Evolutionary conservation across 371 early-diverging fungal species (phyloP).

Genomic region (Cokeromyces recurvatus): DNA sequence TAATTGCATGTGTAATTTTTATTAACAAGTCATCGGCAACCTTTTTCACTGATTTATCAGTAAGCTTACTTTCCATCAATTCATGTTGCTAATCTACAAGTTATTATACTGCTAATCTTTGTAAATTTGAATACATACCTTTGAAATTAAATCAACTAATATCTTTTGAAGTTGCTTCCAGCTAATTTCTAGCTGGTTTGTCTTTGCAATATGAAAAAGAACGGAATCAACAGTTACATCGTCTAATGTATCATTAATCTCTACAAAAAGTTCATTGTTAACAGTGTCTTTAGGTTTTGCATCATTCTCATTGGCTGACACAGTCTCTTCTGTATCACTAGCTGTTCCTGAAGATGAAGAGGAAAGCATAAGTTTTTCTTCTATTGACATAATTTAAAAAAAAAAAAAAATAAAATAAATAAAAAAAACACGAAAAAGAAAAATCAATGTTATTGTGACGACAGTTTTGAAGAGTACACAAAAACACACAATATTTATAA

Average conservation of each 20-base stretch:
- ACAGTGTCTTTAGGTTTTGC: no score
- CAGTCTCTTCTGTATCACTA: no score
- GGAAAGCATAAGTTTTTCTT: no score
- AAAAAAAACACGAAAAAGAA: no score
- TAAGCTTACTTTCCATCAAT: constrained; percentile 18
- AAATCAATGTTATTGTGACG: no score
- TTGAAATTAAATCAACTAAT: neutral
- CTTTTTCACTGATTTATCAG: constrained; percentile 6
- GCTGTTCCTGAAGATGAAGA: no score
- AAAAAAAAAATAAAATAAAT: no score
- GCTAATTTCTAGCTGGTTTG: constrained; percentile 12
- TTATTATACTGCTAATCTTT: neutral
- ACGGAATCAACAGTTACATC: neutral
- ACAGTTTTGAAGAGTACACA: no score
- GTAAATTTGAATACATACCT: neutral
- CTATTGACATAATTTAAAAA: no score
- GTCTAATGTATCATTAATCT: constrained; percentile 1
- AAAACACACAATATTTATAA: neutral
- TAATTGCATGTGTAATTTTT: constrained; percentile 24
- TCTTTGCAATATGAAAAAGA: constrained; percentile 15
- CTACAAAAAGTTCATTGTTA: no score
- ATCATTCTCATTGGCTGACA: no score
- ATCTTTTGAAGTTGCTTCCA: constrained; percentile 11
- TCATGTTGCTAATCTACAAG: constrained; percentile 22
- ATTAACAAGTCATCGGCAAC: constrained; percentile 19